Evolutionary conservation across 805 yeast genomes (phyloP).

Genomic region (Saccharomycodes ludwigii): DNA sequence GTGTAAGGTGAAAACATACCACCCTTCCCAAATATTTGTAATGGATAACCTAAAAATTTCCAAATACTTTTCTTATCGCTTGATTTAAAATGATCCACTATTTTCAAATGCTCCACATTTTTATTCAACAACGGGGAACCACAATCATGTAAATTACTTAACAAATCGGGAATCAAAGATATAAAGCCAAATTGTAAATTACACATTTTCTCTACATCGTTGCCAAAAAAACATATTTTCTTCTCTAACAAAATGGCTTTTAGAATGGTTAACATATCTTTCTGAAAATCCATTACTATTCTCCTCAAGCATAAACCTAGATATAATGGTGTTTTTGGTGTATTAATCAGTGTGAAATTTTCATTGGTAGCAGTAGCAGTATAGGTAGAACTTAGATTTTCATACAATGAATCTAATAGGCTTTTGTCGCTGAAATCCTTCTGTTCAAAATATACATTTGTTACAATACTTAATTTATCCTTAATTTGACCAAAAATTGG

Average conservation of each 20-base stretch:
- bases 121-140: conserved; percentile 65
- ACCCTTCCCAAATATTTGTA: conserved; percentile 74
- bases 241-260: conserved; percentile 72
- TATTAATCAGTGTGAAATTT: conserved; percentile 14
- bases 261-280: conserved; percentile 50
- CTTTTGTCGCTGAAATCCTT: conserved; percentile 59
- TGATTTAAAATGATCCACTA: conserved; percentile 59
- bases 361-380: conserved; percentile 18
- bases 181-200: conserved; percentile 74
- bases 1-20: conserved; percentile 87
- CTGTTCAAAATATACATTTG: conserved; percentile 77
- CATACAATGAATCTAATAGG: conserved; percentile 57
- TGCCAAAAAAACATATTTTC: conserved; percentile 63
- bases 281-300: conserved; percentile 44
- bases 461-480: conserved; percentile 82
- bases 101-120: conserved; percentile 36
- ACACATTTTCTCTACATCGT: conserved; percentile 69
- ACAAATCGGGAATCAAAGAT: conserved; percentile 69
- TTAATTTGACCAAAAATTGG: conserved; percentile 83
- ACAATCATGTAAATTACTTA: conserved; percentile 58
- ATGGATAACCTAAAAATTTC: conserved; percentile 75
- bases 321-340: conserved; percentile 47
- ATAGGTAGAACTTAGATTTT: conserved; percentile 42
- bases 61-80: conserved; percentile 70
- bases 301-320: conserved; percentile 65